A percentile compares a stretch with the other conserved stretches of the same genome.
phyloP scores from a whole-genome alignment of 805 yeast genomes.

The Nakazawaea ishiwadae region DNA sequence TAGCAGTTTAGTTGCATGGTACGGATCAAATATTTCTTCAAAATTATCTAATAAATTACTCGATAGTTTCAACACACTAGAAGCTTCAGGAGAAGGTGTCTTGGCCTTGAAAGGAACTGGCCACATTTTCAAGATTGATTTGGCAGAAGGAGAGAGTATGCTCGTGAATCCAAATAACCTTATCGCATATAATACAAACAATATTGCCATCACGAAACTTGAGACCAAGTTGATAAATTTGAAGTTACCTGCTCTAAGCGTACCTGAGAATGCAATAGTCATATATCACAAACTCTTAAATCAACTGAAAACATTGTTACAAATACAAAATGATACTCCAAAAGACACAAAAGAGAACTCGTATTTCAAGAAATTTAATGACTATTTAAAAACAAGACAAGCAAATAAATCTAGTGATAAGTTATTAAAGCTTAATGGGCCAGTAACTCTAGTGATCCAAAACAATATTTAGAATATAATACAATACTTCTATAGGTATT shows the following conservation, averaged over 20 bases:
- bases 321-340: neutral
- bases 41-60: constrained; percentile 13
- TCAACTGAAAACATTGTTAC: neutral
- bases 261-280: neutral
- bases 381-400: neutral
- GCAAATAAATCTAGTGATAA: neutral
- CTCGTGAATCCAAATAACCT: constrained; percentile 34
- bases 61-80: constrained; percentile 19
- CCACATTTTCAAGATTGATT: constrained; percentile 31
- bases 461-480: constrained; percentile 6
- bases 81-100: constrained; percentile 33
- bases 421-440: constrained; percentile 7
- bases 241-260: neutral
- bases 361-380: neutral
- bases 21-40: constrained; percentile 23
- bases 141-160: constrained; percentile 32
- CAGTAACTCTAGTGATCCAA: constrained; percentile 8
- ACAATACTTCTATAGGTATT: no score
- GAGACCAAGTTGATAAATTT: neutral
- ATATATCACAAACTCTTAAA: neutral
- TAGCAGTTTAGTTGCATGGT: constrained; percentile 40
- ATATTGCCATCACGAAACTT: constrained; percentile 6
- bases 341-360: neutral
- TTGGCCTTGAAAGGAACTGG: constrained; percentile 36
- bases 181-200: constrained; percentile 27